Conservation (phyloP, 352 stramenopile species). For the Globisporangium radiosum region DNA sequence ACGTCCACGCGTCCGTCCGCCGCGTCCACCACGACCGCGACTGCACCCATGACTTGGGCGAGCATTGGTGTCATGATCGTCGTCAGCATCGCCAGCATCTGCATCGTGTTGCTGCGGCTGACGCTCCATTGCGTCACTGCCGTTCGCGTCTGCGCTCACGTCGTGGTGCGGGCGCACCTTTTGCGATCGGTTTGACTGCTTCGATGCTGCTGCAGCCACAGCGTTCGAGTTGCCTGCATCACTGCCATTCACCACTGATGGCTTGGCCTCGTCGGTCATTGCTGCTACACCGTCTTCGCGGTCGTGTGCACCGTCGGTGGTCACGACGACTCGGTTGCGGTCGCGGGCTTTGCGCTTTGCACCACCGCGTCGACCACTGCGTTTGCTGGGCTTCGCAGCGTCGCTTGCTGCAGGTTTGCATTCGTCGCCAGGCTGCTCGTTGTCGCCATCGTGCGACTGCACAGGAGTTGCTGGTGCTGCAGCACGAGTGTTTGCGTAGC, state of each 20-base stretch:
- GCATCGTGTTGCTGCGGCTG: not conserved
- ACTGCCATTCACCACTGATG: too few relatives aligned
- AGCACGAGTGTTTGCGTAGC: too few relatives aligned
- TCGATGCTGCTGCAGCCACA: too few relatives aligned
- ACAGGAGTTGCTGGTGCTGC: too few relatives aligned
- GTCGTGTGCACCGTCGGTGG: too few relatives aligned
- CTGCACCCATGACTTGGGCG: not conserved
- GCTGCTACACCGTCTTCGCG: not conserved
- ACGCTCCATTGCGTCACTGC: too few relatives aligned
- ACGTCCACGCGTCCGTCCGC: constrained; percentile 19
- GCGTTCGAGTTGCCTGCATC: too few relatives aligned
- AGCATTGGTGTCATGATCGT: not conserved
- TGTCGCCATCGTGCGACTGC: not conserved
- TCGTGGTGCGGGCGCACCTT: too few relatives aligned
- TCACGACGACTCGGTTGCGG: constrained; percentile 6
- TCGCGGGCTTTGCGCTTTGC: constrained; percentile 7
- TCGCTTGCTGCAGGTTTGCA: constrained; percentile 3
- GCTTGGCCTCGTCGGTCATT: too few relatives aligned
- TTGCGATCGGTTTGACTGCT: too few relatives aligned
- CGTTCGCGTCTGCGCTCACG: not conserved
- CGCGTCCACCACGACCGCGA: constrained; percentile 19
- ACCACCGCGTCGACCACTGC: constrained; percentile 16
- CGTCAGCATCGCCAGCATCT: not conserved
- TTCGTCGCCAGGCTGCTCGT: not conserved
- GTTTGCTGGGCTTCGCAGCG: constrained; percentile 9